phyloP scores from a whole-genome alignment of 108 stramenopile species.

The Fragilariopsis cylindrus region DNA sequence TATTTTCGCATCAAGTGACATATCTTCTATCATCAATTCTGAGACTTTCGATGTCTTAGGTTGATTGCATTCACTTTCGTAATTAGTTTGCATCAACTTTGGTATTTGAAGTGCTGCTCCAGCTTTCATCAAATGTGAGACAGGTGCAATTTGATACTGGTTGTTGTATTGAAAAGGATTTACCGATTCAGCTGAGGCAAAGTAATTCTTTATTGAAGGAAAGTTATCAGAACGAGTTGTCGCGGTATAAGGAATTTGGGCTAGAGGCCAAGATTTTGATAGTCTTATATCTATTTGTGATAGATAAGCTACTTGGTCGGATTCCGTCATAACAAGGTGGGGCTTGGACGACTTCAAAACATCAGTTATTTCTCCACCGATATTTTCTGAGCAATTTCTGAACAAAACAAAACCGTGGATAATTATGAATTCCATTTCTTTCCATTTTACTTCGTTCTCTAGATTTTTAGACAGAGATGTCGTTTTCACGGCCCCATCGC shows the following conservation, averaged over 20 bases:
- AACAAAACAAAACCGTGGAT: constrained; percentile 38
- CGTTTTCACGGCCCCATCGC: background rate
- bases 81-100: constrained; percentile 22
- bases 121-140: constrained; percentile 8
- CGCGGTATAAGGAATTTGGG: constrained; percentile 35
- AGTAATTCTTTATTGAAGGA: constrained; percentile 18
- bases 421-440: constrained; percentile 26
- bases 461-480: background rate
- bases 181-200: constrained; percentile 17
- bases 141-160: constrained; percentile 39
- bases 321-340: background rate
- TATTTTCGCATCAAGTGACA: constrained; percentile 30
- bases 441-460: background rate
- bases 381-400: constrained; percentile 5
- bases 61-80: constrained; percentile 33
- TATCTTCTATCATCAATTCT: constrained; percentile 24
- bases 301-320: background rate
- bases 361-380: background rate
- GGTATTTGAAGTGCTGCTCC: constrained; percentile 8
- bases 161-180: constrained; percentile 43
- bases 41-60: constrained; percentile 19
- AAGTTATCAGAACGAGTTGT: constrained; percentile 4
- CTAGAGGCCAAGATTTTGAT: constrained; percentile 43
- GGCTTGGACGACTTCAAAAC: background rate
- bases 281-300: constrained; percentile 9